phyloP scores from a whole-genome alignment of 768 basidiomycete species.

The Hericium coralloides region DNA sequence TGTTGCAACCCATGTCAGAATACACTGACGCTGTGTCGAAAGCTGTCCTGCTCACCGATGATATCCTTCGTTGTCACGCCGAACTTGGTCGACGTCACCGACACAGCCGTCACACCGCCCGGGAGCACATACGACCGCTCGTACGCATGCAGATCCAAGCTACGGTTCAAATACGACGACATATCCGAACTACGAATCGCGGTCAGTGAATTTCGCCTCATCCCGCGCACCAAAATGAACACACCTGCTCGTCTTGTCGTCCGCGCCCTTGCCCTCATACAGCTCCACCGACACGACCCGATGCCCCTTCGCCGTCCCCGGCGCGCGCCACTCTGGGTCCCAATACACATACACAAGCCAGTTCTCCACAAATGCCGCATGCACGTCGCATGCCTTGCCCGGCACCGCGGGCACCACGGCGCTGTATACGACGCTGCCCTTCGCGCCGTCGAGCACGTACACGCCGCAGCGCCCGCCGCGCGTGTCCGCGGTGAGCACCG shows the following conservation, averaged over 20 bases:
- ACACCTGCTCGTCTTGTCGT: conserved; percentile 68
- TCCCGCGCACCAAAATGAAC: conserved; percentile 13
- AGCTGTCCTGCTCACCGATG: conserved; percentile 43
- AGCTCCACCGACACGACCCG: conserved; percentile 78
- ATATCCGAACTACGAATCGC: conserved; percentile 36
- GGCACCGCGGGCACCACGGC: conserved; percentile 38
- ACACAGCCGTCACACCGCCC: conserved; percentile 55
- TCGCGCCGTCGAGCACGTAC: conserved; percentile 71
- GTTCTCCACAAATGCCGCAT: conserved; percentile 72
- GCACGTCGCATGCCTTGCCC: conserved; percentile 48
- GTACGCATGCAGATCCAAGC: conserved; percentile 43
- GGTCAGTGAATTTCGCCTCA: background rate
- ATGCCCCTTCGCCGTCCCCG: conserved; percentile 52
- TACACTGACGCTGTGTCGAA: background rate
- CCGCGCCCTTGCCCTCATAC: conserved; percentile 65
- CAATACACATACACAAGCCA: conserved; percentile 91
- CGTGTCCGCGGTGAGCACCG: conserved; percentile 41
- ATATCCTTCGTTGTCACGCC: conserved; percentile 85
- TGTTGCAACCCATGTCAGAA: background rate
- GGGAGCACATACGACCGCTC: conserved; percentile 69
- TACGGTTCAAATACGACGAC: conserved; percentile 46
- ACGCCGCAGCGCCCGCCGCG: conserved; percentile 39
- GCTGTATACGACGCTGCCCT: conserved; percentile 70
- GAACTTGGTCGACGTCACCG: conserved; percentile 76
- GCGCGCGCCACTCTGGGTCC: conserved; percentile 42